phyloP scores from a whole-genome alignment of 1,284 basidiomycete species.

The Fereydounia khargensis region DNA sequence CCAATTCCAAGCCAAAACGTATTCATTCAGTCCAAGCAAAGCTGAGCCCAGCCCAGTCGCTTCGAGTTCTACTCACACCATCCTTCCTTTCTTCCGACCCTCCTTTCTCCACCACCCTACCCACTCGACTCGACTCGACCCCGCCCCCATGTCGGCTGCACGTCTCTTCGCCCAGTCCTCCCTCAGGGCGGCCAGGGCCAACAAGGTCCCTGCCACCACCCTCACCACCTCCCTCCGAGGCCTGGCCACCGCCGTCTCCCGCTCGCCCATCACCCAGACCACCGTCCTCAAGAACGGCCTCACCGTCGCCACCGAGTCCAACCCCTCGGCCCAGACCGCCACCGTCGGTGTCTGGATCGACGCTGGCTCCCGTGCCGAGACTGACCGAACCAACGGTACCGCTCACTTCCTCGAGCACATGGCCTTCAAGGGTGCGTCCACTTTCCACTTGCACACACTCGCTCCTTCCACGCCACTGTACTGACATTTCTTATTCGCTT shows the following conservation, averaged over 20 bases:
- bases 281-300: slow-evolving; percentile 53
- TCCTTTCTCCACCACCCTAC: slow-evolving; percentile 4
- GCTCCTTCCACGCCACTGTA: background rate
- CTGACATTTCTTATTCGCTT: background rate
- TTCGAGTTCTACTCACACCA: background rate
- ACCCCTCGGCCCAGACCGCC: slow-evolving; percentile 91
- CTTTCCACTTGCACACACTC: background rate
- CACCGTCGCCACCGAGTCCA: slow-evolving; percentile 67
- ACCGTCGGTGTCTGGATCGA: slow-evolving; percentile 99
- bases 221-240: slow-evolving; percentile 28
- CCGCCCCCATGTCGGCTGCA: slow-evolving; percentile 35
- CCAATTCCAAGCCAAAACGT: too few species aligned
- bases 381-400: slow-evolving; percentile 86
- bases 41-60: slow-evolving; percentile 2
- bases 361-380: slow-evolving; percentile 94
- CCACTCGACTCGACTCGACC: background rate
- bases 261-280: slow-evolving; percentile 49
- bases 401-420: slow-evolving; percentile 99
- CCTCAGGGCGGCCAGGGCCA: slow-evolving; percentile 30
- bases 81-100: background rate
- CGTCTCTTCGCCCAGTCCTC: slow-evolving; percentile 42
- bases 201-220: slow-evolving; percentile 30
- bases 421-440: slow-evolving; percentile 63
- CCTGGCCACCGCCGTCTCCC: slow-evolving; percentile 36
- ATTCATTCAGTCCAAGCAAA: too few species aligned